These are phyloP conservation scores for Candida sp. DNA, from an alignment of 1,139 yeast genomes.

Conservation along the genomic window DNA sequence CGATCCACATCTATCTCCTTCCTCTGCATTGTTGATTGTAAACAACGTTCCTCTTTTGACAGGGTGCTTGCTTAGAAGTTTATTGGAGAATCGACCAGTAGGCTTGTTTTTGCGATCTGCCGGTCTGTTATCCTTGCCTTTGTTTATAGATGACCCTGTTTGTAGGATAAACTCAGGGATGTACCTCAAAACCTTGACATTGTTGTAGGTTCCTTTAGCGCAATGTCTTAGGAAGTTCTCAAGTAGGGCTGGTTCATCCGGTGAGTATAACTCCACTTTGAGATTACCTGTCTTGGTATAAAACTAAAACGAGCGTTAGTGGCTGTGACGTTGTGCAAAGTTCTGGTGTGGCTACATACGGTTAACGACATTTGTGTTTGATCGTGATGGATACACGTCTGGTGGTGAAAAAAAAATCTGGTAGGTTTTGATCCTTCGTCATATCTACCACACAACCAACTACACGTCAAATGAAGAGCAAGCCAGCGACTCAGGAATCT, in stretches of 20 bases:
- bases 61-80: not conserved
- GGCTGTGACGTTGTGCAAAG: no score
- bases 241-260: conserved; percentile 15
- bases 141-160: conserved; percentile 54
- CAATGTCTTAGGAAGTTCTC: conserved; percentile 44
- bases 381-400: no score
- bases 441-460: no score
- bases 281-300: conserved; percentile 23
- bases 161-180: conserved; percentile 51
- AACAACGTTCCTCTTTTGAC: conserved; percentile 21
- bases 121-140: conserved; percentile 37
- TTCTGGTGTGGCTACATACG: conserved; percentile 12
- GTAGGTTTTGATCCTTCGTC: no score
- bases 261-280: conserved; percentile 19
- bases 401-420: no score
- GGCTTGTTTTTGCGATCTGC: conserved; percentile 11
- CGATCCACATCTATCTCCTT: conserved; percentile 17
- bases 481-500: not conserved
- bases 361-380: conserved; percentile 19
- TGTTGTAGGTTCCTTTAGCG: conserved; percentile 47
- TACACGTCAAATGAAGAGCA: not conserved
- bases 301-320: conserved; percentile 14
- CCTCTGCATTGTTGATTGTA: conserved; percentile 17
- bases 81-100: not conserved
- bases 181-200: conserved; percentile 43